These are phyloP conservation scores for Phytophthora pinifolia DNA, from an alignment of 352 stramenopile species.

Conservation along the genomic window DNA sequence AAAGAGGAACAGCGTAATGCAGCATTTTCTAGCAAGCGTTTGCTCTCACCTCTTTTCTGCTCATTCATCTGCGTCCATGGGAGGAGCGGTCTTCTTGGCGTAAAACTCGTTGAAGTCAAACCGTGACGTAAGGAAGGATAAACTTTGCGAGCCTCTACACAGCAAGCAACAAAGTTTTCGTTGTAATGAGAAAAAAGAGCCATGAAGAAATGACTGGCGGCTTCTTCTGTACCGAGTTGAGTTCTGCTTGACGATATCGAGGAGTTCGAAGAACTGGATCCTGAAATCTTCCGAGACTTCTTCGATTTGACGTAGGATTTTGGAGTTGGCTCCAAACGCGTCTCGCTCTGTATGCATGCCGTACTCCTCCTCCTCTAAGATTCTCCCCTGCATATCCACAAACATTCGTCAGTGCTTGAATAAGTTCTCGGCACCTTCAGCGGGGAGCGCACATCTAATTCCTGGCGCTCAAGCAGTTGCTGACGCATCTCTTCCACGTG, in stretches of 20 bases:
- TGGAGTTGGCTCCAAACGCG: conserved; percentile 46
- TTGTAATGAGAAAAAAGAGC: conserved; percentile 1
- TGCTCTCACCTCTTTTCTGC: conserved; percentile 13
- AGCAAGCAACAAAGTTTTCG: not conserved
- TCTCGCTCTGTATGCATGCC: conserved; percentile 33
- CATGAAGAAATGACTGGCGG: conserved; percentile 3
- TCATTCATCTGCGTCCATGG: conserved; percentile 52
- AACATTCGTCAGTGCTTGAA: not conserved
- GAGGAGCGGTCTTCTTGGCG: conserved; percentile 46
- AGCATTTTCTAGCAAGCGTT: conserved; percentile 1
- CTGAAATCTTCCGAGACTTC: conserved; percentile 69
- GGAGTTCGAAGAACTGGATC: conserved; percentile 59
- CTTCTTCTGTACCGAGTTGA: conserved; percentile 46
- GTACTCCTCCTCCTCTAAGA: conserved; percentile 54
- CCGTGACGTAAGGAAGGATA: conserved; percentile 86
- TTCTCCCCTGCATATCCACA: conserved; percentile 44
- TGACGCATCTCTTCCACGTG: conserved; percentile 58
- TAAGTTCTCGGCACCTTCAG: not conserved
- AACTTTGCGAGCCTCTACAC: conserved; percentile 64
- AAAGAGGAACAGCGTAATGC: not conserved
- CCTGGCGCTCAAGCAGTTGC: conserved; percentile 49
- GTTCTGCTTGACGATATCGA: conserved; percentile 71
- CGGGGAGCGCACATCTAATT: conserved; percentile 37
- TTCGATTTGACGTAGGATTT: conserved; percentile 60
- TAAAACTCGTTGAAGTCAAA: conserved; percentile 94